phyloP scores from a whole-genome alignment of 2,329 filamentous ascomycete species.

The Cordyceps tenuipes region DNA sequence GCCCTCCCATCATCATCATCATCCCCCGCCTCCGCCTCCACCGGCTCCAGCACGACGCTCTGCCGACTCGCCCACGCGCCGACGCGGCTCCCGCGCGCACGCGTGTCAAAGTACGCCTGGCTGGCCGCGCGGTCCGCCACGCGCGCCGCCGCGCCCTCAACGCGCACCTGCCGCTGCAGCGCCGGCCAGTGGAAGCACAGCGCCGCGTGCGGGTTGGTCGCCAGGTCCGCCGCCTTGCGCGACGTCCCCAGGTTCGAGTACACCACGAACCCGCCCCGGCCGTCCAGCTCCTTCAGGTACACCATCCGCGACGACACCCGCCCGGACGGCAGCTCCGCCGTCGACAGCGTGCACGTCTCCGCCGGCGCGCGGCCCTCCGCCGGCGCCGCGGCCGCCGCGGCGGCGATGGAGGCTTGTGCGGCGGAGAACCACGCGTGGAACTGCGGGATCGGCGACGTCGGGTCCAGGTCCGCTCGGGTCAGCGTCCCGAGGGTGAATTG shows the following conservation, averaged over 20 bases:
- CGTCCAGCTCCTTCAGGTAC: conserved; percentile 92
- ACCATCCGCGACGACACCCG: conserved; percentile 78
- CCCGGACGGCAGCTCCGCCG: conserved; percentile 73
- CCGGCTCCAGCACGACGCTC: conserved; percentile 63
- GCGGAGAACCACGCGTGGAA: conserved; percentile 85
- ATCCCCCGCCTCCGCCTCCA: too few species aligned
- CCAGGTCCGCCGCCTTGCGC: conserved; percentile 58
- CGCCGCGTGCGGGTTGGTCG: conserved; percentile 66
- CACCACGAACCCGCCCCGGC: conserved; percentile 74
- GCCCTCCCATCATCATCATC: conserved; percentile 66
- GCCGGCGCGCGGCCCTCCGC: conserved; percentile 39
- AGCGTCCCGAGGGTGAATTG: conserved; percentile 65
- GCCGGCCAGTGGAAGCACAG: conserved; percentile 88
- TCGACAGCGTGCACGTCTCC: conserved; percentile 82
- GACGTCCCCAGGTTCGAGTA: conserved; percentile 89
- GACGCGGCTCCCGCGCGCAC: conserved; percentile 71
- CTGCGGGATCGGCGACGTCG: conserved; percentile 62
- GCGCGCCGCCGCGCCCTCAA: conserved; percentile 69
- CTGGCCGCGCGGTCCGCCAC: conserved; percentile 64
- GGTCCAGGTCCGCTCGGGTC: conserved; percentile 49
- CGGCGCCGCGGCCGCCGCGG: conserved; percentile 32
- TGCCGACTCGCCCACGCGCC: conserved; percentile 93
- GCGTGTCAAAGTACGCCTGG: conserved; percentile 56
- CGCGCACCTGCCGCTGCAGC: conserved; percentile 79
- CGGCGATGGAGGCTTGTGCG: conserved; percentile 42